phyloP scores from a whole-genome alignment of 805 yeast genomes.

The Monosporozyma aerobia region DNA sequence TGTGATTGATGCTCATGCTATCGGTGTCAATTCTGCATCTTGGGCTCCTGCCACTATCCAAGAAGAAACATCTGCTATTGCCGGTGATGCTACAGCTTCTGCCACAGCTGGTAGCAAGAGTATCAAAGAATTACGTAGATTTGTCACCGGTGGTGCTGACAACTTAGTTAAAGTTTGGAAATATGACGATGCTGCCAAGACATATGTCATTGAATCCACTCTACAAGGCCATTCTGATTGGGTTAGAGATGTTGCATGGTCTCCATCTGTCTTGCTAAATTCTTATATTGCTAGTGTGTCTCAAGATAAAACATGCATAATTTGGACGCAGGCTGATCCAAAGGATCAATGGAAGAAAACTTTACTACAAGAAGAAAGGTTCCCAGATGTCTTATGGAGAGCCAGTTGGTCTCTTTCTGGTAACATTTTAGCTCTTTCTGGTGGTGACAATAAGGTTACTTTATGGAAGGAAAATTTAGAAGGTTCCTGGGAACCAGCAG shows the following conservation, averaged over 20 bases:
- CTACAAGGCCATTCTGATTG: conserved; percentile 92
- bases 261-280: conserved; percentile 78
- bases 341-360: conserved; percentile 74
- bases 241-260: conserved; percentile 99
- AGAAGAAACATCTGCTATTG: conserved; percentile 18
- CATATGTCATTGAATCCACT: conserved; percentile 63
- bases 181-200: conserved; percentile 44
- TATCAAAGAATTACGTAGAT: conserved; percentile 48
- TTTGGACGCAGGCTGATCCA: conserved; percentile 80
- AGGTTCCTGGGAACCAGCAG: conserved; percentile 97
- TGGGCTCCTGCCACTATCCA: conserved; percentile 67
- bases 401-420: conserved; percentile 97
- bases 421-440: conserved; percentile 86
- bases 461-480: conserved; percentile 91
- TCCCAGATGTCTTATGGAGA: conserved; percentile 97
- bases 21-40: conserved; percentile 89
- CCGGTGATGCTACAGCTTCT: not conserved
- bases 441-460: conserved; percentile 93
- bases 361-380: conserved; percentile 63
- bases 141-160: conserved; percentile 93
- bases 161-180: conserved; percentile 89
- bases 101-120: not conserved
- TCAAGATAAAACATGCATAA: conserved; percentile 87
- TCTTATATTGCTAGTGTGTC: conserved; percentile 94
- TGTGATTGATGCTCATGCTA: conserved; percentile 66